Percentiles rank a stretch among this genome's conserved stretches.
These are phyloP conservation scores for Pseudevernia furfuracea DNA, from an alignment of 495 filamentous ascomycete genomes.

Conservation along the genomic window DNA sequence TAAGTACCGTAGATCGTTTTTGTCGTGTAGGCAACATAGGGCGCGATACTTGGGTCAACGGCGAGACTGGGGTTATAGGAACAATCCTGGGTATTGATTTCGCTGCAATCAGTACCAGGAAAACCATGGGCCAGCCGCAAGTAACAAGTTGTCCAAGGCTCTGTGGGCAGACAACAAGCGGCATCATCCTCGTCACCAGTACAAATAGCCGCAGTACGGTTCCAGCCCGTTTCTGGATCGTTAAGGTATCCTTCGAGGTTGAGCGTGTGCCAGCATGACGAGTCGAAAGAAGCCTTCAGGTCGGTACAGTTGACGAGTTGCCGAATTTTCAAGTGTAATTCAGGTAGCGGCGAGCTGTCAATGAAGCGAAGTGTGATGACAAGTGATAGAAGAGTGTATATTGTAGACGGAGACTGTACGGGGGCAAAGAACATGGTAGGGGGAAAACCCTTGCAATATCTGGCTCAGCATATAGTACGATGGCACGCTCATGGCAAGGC, in stretches of 20 bases:
- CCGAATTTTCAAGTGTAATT: neutral
- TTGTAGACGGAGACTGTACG: neutral
- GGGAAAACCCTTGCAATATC: neutral
- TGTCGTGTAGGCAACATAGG: neutral
- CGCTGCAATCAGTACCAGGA: neutral
- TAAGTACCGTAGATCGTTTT: neutral
- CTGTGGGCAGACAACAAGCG: neutral
- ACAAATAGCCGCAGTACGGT: neutral
- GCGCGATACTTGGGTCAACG: neutral
- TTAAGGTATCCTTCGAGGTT: neutral
- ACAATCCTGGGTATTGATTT: neutral
- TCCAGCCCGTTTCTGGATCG: conserved; percentile 8
- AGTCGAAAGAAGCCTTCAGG: neutral
- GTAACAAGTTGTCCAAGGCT: conserved; percentile 1
- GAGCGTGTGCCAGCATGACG: neutral
- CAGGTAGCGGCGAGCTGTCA: neutral
- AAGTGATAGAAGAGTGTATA: neutral
- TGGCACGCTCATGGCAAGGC: neutral
- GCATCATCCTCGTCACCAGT: neutral
- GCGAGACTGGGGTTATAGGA: neutral
- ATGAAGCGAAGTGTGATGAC: neutral
- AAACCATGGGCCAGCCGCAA: neutral
- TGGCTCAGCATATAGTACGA: neutral
- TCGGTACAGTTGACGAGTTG: neutral
- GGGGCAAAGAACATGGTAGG: neutral